Evolutionary conservation across 1,284 basidiomycete genomes (phyloP), one percentile per base, ranked within the genome.

Genomic region (Irpex rosettiformis): DNA sequence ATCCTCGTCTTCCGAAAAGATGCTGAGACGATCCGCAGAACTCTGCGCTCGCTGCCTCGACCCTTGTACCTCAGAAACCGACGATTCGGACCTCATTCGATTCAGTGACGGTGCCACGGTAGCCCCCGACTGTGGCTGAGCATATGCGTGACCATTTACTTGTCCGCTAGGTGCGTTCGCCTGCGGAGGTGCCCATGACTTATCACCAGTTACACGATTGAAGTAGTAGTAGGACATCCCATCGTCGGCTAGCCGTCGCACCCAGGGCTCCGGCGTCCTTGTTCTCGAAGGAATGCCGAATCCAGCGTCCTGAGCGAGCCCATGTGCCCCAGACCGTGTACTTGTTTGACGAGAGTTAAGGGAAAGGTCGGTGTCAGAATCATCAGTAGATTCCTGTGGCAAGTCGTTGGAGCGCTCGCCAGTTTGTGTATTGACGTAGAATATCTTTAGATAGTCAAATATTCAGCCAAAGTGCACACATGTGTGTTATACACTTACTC

Each of bases 361-460:
- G 8, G 54, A 21, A 30, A 61, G 47, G 3, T 61, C 60, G 33
- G 25, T 43, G 59, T 87, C 85, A 1, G 83, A 79, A 33, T 75
- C 73, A 21, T 84, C 83, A 55, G 88, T 86, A 22, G 79, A 75
- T 66, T 89, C 85, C 48, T 77, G 76, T n/a, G 96, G 96, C 42
- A 97, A 76, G 66, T 98, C 93, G 67, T 86, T 84, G 11, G 93
- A 86, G 42, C 85, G 87, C 69, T 95, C 88, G 37, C 94, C 94
- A 1, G 95, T 98, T 64, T 91, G 83, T 0, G 91, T 91, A 69
- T 98, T 98, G 65, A 93, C 84, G 74, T 97, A 98, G 78, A 89
- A 94, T 70, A 98, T 92, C 91, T 98, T 54, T n/a, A 37, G 27
- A 48, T 37, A 56, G 25, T 29, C 42, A 5, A 30, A 6, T 43